Evolutionary conservation across 2,329 filamentous ascomycete genomes (phyloP).

Genomic region (Apiospora saccharicola): DNA sequence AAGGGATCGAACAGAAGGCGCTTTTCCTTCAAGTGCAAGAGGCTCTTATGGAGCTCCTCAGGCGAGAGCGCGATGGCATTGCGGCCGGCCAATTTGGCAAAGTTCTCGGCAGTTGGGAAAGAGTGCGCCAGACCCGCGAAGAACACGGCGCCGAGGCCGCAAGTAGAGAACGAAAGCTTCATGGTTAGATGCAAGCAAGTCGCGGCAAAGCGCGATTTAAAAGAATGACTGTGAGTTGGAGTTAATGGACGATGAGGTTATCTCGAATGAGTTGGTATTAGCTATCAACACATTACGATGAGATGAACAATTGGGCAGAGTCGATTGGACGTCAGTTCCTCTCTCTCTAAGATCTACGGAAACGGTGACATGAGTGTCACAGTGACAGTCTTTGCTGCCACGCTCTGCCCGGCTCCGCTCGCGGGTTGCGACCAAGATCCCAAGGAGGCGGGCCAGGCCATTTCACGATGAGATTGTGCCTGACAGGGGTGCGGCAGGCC

Average conservation of each 20-base stretch:
- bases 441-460: conserved; percentile 1
- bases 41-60: conserved; percentile 27
- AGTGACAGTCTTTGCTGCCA: not conserved
- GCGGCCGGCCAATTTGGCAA: conserved; percentile 30
- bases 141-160: conserved; percentile 20
- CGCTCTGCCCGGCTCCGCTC: not conserved
- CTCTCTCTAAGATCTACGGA: not conserved
- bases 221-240: conserved; percentile 25
- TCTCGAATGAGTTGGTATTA: not conserved
- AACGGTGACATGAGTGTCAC: conserved; percentile 17
- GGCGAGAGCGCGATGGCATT: conserved; percentile 25
- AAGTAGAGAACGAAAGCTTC: conserved; percentile 16
- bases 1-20: conserved; percentile 31
- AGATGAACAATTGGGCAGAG: conserved; percentile 10
- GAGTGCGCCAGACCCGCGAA: conserved; percentile 27
- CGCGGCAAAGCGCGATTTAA: not conserved
- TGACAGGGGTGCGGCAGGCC: conserved; percentile 6
- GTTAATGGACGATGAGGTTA: not conserved
- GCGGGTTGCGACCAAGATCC: conserved; percentile 19
- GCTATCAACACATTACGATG: not conserved
- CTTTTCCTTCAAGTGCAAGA: conserved; percentile 32
- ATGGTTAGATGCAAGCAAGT: not conserved
- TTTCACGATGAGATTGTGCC: conserved; percentile 18
- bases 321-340: not conserved
- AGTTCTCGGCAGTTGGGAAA: conserved; percentile 34